A percentile compares a stretch with the other conserved stretches of the same genome.
These are phyloP conservation scores for Pugionium dolabratum DNA, from an alignment of 345 rosid species.

Conservation along the genomic window DNA sequence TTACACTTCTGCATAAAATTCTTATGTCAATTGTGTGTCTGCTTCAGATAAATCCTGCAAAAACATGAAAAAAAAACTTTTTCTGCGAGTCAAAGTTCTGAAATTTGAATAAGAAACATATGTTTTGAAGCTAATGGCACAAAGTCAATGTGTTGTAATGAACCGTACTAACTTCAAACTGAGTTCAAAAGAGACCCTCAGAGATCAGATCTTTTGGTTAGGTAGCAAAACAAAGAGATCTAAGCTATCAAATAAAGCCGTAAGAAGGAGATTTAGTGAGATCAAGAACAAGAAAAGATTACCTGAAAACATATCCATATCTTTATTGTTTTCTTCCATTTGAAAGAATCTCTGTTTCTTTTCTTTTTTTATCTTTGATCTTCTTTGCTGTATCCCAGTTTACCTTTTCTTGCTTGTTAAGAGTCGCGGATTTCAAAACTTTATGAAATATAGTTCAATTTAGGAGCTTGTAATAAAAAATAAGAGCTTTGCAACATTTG, in stretches of 20 bases:
- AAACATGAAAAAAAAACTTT: no score
- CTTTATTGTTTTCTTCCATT: not conserved
- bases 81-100: not conserved
- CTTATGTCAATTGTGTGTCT: conserved; percentile 66
- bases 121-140: not conserved
- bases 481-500: not conserved
- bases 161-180: not conserved
- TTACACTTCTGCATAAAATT: conserved; percentile 39
- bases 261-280: not conserved
- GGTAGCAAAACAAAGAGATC: conserved; percentile 1
- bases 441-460: not conserved
- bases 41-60: not conserved
- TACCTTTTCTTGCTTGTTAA: not conserved
- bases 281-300: conserved; percentile 1
- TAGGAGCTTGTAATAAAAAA: not conserved
- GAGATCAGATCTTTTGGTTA: not conserved
- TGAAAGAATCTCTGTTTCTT: not conserved
- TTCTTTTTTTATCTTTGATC: not conserved
- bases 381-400: not conserved
- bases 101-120: conserved; percentile 9
- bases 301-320: not conserved
- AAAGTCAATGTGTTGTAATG: not conserved
- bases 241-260: not conserved
- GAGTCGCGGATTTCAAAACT: conserved; percentile 10
- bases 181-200: not conserved